Evolutionary conservation across 306 rosid genomes (phyloP).

Genomic region (Quercus aquifolioides): DNA sequence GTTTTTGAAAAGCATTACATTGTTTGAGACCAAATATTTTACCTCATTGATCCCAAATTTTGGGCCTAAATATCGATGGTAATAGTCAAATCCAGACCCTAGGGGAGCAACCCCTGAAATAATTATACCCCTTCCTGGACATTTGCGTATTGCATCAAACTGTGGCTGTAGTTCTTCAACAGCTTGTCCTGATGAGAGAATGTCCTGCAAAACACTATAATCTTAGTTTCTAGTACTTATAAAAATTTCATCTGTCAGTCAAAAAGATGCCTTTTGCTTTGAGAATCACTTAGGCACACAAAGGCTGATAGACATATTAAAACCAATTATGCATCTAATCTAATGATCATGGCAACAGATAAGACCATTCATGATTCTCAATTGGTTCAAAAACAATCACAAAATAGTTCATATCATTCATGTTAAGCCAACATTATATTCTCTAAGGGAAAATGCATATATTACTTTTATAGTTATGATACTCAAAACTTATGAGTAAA

Average conservation of each 20-base stretch:
- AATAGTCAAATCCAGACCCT: constrained; percentile 62
- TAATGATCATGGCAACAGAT: background rate
- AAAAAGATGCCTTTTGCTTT: background rate
- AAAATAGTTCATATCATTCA: background rate
- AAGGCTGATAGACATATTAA: background rate
- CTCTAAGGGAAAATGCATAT: background rate
- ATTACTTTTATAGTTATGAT: background rate
- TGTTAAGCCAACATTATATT: background rate
- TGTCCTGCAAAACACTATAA: constrained; percentile 38
- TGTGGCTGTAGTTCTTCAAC: constrained; percentile 52
- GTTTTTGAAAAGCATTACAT: background rate
- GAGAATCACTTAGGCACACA: background rate
- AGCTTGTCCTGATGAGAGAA: constrained; percentile 41
- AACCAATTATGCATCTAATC: background rate
- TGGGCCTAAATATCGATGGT: constrained; percentile 61
- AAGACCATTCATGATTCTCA: background rate
- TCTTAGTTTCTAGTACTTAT: background rate
- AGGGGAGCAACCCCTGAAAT: constrained; percentile 56
- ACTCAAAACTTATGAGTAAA: background rate
- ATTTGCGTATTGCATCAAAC: constrained; percentile 31
- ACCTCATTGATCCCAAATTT: constrained; percentile 68
- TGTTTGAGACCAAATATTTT: background rate
- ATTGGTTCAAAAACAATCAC: background rate
- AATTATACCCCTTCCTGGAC: constrained; percentile 27
- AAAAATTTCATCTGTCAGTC: background rate